Base-by-base conservation (phyloP, 495 filamentous ascomycete genomes). In the Tetracladium setigerum region DNA sequence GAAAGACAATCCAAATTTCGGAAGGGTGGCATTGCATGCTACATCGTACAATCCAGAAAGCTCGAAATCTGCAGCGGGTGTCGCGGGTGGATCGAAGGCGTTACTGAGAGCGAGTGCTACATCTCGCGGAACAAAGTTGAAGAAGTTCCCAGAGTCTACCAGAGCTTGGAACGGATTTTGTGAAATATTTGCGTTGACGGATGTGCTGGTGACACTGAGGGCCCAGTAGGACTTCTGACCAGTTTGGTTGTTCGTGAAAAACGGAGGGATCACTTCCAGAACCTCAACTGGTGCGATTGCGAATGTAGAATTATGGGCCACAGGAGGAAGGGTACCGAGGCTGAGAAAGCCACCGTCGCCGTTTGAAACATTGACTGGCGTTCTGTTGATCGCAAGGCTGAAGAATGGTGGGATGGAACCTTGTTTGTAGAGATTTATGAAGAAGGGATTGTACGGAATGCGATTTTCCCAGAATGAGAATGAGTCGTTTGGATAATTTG, bases 361-460 rank as follows among this genome's bases (percentile, higher is more conserved):
- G n/a, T 42, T 47, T 27, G 22, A 27, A 7, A 27, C 22, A 7
- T 27, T 27, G 31, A 39, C 19, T 17, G 40, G 19, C 12, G 43
- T 30, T 1, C 51, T 33, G 1, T 35, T 9, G 16, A 78, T 62
- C 35, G 74, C 72, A 13, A 78, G 60, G 46, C 61, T 72, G 68
- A 84, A 86, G 43, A 80, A 52, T 0, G 80, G 73, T 4, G 69
- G 60, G 1, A 79, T 65, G 18, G 69, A 54, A 4, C 72, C 71
- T 46, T 78, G 63, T 30, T 66, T 55, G 39, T 72, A 69, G 74
- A 83, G 79, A 41, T 51, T 74, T 12, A 65, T 73, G 46, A 86
- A 71, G 27, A 85, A 55, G 0, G 81, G 78, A 35, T 65, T 70
- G 62, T 84, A 84, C 1, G 59, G 30, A 12, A 50, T 50, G 19